These are phyloP conservation scores for Rosa hybrid DNA, from an alignment of 331 rosid species.

Conservation along the genomic window DNA sequence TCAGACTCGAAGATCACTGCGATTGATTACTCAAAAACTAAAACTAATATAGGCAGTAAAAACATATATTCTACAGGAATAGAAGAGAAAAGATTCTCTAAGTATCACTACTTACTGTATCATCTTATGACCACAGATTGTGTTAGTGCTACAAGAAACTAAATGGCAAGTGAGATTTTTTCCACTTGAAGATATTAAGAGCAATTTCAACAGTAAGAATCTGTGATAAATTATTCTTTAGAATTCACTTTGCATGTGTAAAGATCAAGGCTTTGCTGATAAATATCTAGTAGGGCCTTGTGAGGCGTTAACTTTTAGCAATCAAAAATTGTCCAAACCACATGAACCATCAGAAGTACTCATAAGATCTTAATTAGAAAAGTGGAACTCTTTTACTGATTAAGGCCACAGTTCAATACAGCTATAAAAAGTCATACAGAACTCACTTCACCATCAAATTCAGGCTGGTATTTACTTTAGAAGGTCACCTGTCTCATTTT, in stretches of 20 bases:
- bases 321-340: not conserved
- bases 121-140: not conserved
- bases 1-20: not conserved
- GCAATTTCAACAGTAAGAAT: not conserved
- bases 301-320: not conserved
- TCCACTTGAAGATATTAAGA: constrained; percentile 5
- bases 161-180: not conserved
- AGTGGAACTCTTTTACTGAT: constrained; percentile 32
- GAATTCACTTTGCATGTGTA: not conserved
- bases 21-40: not conserved
- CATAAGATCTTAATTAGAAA: constrained; percentile 14
- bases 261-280: constrained; percentile 7
- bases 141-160: not conserved
- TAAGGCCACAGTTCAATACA: constrained; percentile 40
- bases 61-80: not conserved
- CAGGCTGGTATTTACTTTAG: constrained; percentile 29
- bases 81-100: not conserved
- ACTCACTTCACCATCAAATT: constrained; percentile 8
- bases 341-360: constrained; percentile 20
- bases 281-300: not conserved
- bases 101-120: not conserved
- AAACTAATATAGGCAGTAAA: not conserved
- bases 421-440: constrained; percentile 23
- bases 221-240: not conserved
- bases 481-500: constrained; percentile 3